Evolutionary conservation across 305 asterid genomes (phyloP).

Genomic region (Caryopteris hybrid): DNA sequence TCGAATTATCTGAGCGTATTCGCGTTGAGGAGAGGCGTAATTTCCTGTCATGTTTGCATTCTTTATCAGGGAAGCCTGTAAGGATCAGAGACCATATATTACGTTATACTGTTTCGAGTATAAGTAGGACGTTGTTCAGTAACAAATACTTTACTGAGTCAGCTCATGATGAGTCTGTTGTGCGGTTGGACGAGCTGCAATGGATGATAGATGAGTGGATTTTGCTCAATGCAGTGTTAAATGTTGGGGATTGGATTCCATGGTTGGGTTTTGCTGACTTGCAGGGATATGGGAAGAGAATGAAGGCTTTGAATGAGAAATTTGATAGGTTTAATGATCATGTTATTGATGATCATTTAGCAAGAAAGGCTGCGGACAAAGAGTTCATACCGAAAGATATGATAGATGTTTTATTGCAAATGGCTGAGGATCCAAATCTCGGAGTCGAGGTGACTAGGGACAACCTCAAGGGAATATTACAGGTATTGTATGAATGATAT

Average conservation of each 20-base stretch:
- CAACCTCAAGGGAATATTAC: conserved; percentile 22
- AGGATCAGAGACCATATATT: neutral
- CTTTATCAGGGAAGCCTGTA: conserved; percentile 9
- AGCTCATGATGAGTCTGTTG: neutral
- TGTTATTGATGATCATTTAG: conserved; percentile 20
- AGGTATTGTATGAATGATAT: conserved; percentile 6
- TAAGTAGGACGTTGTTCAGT: neutral
- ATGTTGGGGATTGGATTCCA: conserved; percentile 37
- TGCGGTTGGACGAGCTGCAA: conserved; percentile 12
- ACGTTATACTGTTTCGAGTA: neutral
- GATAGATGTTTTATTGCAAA: conserved; percentile 12
- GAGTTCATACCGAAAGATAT: neutral
- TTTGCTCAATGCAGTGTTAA: conserved; percentile 21
- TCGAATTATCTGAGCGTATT: conserved; percentile 4
- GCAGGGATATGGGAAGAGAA: conserved; percentile 30
- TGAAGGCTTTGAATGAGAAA: conserved; percentile 26
- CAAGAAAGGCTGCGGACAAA: neutral
- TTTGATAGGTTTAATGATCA: conserved; percentile 16
- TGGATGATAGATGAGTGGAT: conserved; percentile 32
- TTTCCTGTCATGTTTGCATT: conserved; percentile 13
- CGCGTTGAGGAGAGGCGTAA: conserved; percentile 17
- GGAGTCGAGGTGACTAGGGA: conserved; percentile 28
- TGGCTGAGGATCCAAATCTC: too few species aligned
- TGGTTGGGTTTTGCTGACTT: conserved; percentile 30
- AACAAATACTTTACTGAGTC: neutral